Percentiles rank a stretch among this genome's conserved stretches.
Conservation (phyloP, 176 grass and related monocot genomes). For the Saccharum spontaneum region DNA sequence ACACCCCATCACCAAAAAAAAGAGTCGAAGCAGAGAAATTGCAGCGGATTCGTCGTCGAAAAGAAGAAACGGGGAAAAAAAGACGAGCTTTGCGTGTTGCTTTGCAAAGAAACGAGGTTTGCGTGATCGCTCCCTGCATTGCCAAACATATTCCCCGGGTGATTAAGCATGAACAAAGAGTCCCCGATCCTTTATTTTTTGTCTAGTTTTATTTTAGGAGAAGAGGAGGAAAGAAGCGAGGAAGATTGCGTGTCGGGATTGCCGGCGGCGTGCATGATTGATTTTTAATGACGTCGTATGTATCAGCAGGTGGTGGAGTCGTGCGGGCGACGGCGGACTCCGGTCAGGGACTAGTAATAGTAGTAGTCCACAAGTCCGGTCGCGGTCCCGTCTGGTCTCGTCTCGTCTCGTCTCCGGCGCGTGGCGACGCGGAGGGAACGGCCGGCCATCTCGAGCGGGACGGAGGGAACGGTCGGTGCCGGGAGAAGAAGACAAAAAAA, state of each 20-base stretch:
- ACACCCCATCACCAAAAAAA: too few relatives aligned
- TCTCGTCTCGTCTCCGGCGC: too few relatives aligned
- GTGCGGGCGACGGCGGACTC: too few relatives aligned
- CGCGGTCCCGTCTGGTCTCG: background rate
- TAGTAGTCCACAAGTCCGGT: background rate
- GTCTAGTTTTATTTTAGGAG: background rate
- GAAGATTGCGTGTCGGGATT: background rate
- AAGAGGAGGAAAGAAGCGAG: background rate
- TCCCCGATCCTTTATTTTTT: background rate
- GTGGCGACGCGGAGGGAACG: too few relatives aligned
- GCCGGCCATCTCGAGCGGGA: too few relatives aligned
- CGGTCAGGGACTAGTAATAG: background rate
- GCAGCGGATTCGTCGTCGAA: background rate
- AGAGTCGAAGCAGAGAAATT: background rate
- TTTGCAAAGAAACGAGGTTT: background rate
- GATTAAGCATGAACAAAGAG: background rate
- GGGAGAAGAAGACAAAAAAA: background rate
- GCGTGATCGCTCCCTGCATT: conserved; percentile 7
- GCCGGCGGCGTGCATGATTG: background rate
- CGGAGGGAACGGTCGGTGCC: too few relatives aligned
- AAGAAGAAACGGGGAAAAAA: too few relatives aligned
- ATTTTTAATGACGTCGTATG: background rate
- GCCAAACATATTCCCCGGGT: background rate
- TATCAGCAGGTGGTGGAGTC: too few relatives aligned
- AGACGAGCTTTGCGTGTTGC: background rate